Base-by-base conservation (phyloP, 2,329 filamentous ascomycete species). In the Penicillium crustosum region DNA sequence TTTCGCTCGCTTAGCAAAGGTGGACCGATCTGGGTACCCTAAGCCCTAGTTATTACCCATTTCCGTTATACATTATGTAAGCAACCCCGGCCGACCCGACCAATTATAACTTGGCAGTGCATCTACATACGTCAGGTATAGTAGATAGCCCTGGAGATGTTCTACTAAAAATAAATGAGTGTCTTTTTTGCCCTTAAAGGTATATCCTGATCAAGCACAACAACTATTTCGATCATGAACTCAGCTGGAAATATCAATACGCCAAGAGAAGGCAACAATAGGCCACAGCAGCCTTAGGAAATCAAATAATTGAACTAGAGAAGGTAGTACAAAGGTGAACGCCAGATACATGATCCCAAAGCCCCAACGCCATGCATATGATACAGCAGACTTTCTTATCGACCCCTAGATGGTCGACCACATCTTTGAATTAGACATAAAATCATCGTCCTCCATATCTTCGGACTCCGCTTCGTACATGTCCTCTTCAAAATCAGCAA, bases 1-100 rank as follows among this genome's bases (percentile, higher is more conserved):
- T 70, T 73, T 72, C 72, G 54, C 54, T 77, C 75, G 75, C 75
- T 78, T 77, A 78, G 74, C 68, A 70, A 69, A 68, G 72, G 73
- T 74, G 69, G 68, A 67, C 66, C 63, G 64, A 64, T 55, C 47
- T 53, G 50, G 59, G 59, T 66, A 68, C 73, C 74, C 73, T 76
- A 74, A 75, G 67, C 75, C 75, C 75, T 77, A 77, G 58, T 39
- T 60, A n/a, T 25, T 48, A 50, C 54, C 66, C 53, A 45, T n/a
- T 55, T 63, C 62, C 49, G 47, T 56, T 33, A 2, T 6, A n/a
- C 1, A 6, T 61, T 61, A 68, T 49, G 58, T 68, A 57, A 64
- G 17, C 45, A 51, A 36, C 44, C 53, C 45, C 53, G 29, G 47
- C 4, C 42, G 15, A 13, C 17, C 21, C 15, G 31, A 9, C 51